Evolutionary conservation across 495 filamentous ascomycete species (phyloP).

Genomic region (Xylaria intraflava): DNA sequence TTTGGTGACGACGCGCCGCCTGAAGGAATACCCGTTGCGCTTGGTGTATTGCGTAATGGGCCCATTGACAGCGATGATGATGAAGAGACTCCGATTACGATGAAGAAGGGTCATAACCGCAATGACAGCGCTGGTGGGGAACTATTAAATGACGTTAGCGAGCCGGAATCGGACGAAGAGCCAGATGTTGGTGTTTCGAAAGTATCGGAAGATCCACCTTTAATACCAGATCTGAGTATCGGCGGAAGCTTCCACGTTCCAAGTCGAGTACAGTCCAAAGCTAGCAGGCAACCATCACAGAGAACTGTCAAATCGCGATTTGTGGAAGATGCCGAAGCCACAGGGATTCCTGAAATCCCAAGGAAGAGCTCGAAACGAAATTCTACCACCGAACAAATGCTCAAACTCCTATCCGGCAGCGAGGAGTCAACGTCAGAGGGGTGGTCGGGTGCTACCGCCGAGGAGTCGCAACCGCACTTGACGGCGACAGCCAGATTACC

Average conservation of each 20-base stretch:
- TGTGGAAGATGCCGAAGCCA: slow-evolving; percentile 16
- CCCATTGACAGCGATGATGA: slow-evolving; percentile 55
- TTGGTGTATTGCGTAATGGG: slow-evolving; percentile 49
- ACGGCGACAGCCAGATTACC: slow-evolving; percentile 46
- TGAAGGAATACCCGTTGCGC: slow-evolving; percentile 52
- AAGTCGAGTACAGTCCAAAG: slow-evolving; percentile 57
- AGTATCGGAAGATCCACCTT: slow-evolving; percentile 48
- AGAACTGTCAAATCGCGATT: slow-evolving; percentile 18
- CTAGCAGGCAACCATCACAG: slow-evolving; percentile 32
- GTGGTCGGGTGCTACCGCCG: slow-evolving; percentile 6
- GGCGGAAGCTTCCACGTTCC: slow-evolving; percentile 57
- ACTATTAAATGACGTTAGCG: slow-evolving; percentile 41
- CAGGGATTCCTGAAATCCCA: slow-evolving; percentile 42
- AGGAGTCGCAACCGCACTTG: slow-evolving; percentile 11
- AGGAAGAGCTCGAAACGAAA: slow-evolving; percentile 58
- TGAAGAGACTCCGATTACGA: slow-evolving; percentile 29
- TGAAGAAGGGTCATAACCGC: slow-evolving; percentile 15
- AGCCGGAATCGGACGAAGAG: slow-evolving; percentile 31
- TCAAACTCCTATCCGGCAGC: slow-evolving; percentile 4
- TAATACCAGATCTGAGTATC: slow-evolving; percentile 55
- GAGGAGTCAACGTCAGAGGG: slow-evolving; percentile 13
- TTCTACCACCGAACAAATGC: slow-evolving; percentile 24
- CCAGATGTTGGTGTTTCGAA: slow-evolving; percentile 36
- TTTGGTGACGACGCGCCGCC: slow-evolving; percentile 46
- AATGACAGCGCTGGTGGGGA: slow-evolving; percentile 32